Evolutionary conservation across 768 basidiomycete species (phyloP), one percentile per base, ranked within the genome.

Genomic region (Leccinum rimulosum): DNA sequence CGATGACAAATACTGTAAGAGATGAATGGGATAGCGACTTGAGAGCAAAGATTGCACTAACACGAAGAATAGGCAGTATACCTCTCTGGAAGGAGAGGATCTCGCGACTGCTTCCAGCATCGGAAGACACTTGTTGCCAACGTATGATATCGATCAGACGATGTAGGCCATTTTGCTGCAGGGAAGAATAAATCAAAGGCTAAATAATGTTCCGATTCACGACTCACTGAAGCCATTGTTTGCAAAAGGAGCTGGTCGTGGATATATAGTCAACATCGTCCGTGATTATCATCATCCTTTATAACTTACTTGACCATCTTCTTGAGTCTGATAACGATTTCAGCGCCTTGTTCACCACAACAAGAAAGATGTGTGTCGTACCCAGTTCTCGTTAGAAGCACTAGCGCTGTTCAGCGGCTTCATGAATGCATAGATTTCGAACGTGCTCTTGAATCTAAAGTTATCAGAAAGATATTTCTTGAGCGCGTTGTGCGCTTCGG

Each of bases 51-150:
- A 7, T 15, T 17, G 5, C 8, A 59, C 70, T 45, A 59, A 85
- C 86, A 35, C 78, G 72, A n/a, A 88, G 68, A 17, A 88, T 61
- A 0, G 82, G 82, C 6, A 87, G 62, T 60, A 80, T 77, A 0
- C 81, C 85, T 28, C 79, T 71, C 60, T 88, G 84, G 58, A 88
- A 89, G 2, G 87, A 87, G 8, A 88, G 73, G 0, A 66, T 61
- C 0, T 70, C 62, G 0, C 62, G 60, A 51, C 58, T 65, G n/a
- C 72, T 72, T 36, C 75, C 80, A 3, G 78, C 76, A 9, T 60
- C 57, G 3, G 68, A 64, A 11, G 77, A 77, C 30, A 87, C 77
- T 2, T 66, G 61, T 0, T 73, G 66, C 77, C 80, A 85, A 6
- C 67, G 68, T 17, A 88, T 65, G 40, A 86, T 72, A 48, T 84